Evolutionary conservation across 352 stramenopile species (phyloP).

Genomic region (Globisporangium heterothallicum): DNA sequence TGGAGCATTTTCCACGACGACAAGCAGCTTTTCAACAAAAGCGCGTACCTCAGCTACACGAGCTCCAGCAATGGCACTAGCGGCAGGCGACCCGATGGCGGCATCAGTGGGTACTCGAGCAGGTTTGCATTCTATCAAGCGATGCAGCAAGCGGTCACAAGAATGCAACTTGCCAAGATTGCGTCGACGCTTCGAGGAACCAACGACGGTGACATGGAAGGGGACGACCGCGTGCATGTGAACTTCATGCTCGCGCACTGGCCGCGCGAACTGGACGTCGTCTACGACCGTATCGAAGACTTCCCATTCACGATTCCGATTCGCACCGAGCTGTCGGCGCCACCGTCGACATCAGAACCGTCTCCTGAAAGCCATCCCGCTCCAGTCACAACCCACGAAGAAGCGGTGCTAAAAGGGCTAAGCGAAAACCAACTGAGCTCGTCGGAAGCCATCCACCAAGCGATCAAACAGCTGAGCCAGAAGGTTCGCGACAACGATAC

Average conservation of each 20-base stretch:
- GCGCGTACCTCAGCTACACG: constrained; percentile 15
- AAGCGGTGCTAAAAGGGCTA: constrained; percentile 39
- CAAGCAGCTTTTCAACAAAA: constrained; percentile 27
- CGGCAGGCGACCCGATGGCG: not conserved
- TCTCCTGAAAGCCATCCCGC: not conserved
- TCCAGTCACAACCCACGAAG: constrained; percentile 19
- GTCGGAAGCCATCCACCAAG: constrained; percentile 36
- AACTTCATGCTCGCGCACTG: constrained; percentile 48
- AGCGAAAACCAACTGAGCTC: constrained; percentile 41
- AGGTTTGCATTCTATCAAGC: constrained; percentile 28
- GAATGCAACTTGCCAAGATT: constrained; percentile 24
- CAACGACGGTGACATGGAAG: constrained; percentile 7
- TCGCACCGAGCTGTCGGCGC: constrained; percentile 34
- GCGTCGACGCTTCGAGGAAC: not conserved
- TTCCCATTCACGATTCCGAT: constrained; percentile 32
- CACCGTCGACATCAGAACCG: not conserved
- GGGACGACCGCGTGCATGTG: constrained; percentile 20
- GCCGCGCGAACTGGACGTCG: constrained; percentile 28
- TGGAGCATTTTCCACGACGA: constrained; percentile 24
- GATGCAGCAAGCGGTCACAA: constrained; percentile 27
- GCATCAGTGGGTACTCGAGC: constrained; percentile 12
- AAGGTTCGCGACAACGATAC: constrained; percentile 24
- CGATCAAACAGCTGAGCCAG: constrained; percentile 26
- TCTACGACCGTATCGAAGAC: constrained; percentile 34
- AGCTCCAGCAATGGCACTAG: not conserved